Base-by-base conservation (phyloP, 495 filamentous ascomycete species). In the Talaromyces thailandensis region DNA sequence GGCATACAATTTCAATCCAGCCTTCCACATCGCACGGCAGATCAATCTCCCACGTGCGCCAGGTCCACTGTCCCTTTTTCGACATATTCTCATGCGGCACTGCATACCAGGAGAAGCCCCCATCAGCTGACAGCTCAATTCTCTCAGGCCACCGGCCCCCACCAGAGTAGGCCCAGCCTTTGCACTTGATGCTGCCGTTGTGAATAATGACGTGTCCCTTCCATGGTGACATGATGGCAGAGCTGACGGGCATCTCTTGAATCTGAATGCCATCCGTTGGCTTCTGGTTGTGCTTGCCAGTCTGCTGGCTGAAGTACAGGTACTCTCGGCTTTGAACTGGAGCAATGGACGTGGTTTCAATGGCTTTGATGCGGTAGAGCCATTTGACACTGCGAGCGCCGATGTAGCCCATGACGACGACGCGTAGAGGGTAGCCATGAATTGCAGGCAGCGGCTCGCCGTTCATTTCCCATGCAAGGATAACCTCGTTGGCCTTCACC, bases 381-480 rank as follows among this genome's bases (percentile, higher is more conserved):
- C 77, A 79, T 60, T 79, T 79, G 8, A 78, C 76, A 37, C 71
- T 71, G 1, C 69, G 68, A 18, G 71, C 74, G 6, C 72, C 75
- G 45, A 89, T 87, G 61, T 87, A 87, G 0, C 87, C 86, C 52
- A 84, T 70, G 0, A 87, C 84, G 1, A 90, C 78, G 0, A 78
- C 79, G 4, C 87, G 77, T 3, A 90, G 68, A 3, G 87, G 87
- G 24, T 73, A 85, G 2, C 87, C 87, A 63, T 88, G 86, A 64
- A 86, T 85, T 62, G 79, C 81, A 1, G 87, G 87, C 1, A 90
- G 75, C 0, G 83, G 82, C 62, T 85, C 72, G 29, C 82, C 86
- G 57, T 90, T 89, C 86, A 88, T 88, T 64, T 87, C 86, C 82
- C 82, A 89, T 0, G 83, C 85, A 3, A 89, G 78, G 60, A 90